phyloP scores from a whole-genome alignment of 495 filamentous ascomycete species.

The Hypoxylon perforatum region DNA sequence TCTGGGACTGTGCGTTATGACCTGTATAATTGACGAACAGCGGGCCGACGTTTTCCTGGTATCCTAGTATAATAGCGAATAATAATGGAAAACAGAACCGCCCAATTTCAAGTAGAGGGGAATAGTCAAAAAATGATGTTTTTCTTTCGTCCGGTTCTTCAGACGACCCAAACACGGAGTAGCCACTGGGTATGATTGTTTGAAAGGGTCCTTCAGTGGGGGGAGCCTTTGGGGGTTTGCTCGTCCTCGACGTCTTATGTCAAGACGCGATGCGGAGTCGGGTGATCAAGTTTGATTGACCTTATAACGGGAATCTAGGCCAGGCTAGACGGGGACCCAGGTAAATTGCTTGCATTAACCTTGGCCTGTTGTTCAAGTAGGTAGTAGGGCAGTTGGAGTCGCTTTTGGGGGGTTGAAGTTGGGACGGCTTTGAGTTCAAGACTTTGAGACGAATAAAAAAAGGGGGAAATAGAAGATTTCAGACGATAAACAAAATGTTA shows the following conservation, averaged over 20 bases:
- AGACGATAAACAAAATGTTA: conserved; percentile 9
- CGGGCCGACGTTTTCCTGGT: too few relatives aligned
- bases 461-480: conserved; percentile 5
- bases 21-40: conserved; percentile 25
- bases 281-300: conserved; percentile 32
- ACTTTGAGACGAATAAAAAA: background rate
- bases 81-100: conserved; percentile 22
- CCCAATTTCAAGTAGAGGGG: conserved; percentile 28
- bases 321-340: conserved; percentile 25
- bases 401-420: background rate
- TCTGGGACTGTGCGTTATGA: background rate
- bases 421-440: background rate
- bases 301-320: conserved; percentile 35
- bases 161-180: conserved; percentile 22
- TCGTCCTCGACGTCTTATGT: conserved; percentile 25
- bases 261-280: conserved; percentile 39
- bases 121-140: background rate
- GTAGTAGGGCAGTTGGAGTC: too few relatives aligned
- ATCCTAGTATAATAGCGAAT: conserved; percentile 26
- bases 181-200: conserved; percentile 20
- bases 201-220: conserved; percentile 27
- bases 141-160: conserved; percentile 1
- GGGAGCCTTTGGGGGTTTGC: conserved; percentile 13
- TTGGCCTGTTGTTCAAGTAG: conserved; percentile 5
- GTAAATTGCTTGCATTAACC: conserved; percentile 29